Evolutionary conservation across 345 rosid genomes (phyloP), one percentile per base, ranked within the genome.

Genomic region (Ceriops decandra): DNA sequence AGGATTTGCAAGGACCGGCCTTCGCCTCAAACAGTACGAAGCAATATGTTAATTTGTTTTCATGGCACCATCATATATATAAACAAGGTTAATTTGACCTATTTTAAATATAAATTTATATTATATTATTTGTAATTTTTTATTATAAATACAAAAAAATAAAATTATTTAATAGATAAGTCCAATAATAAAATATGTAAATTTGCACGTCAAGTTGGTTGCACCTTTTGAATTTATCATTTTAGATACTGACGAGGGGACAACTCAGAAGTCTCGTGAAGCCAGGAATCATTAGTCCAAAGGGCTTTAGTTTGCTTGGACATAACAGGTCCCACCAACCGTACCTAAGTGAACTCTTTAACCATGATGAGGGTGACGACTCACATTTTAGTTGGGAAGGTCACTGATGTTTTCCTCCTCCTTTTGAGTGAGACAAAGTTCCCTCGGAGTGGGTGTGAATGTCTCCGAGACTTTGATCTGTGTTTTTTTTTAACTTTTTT

Each of bases 281-380:
- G 66, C 64, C 70, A 68, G 65, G 62, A 64, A 58, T 60, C 36
- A 22, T n/a, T 60, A 76, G 73, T 30, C 69, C 74, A 63, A 33
- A 1, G 17, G 22, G 63, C 16, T 67, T 64, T 72, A 71, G 62
- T 67, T 66, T 52, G 17, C 33, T 68, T 57, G 76, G 81, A 58
- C 70, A 72, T 32, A 63, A 52, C 60, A 67, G 78, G 76, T 67
- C 70, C 77, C 80, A 67, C 64, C 75, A 76, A 67, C 66, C 54
- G 52, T 52, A 52, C 61, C 19, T 20, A 4, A 71, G 56, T 60
- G 69, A 69, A 58, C 74, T 58, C 73, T 47, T 68, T 59, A 47
- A 69, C 63, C 60, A 75, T 72, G 68, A 47, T 42, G 77, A 71
- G 72, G 27, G 75, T 57, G 82, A 75, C 77, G 31, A 46, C 60